These are phyloP conservation scores for Calycina marina DNA, from an alignment of 2,329 filamentous ascomycete species.

Conservation along the genomic window DNA sequence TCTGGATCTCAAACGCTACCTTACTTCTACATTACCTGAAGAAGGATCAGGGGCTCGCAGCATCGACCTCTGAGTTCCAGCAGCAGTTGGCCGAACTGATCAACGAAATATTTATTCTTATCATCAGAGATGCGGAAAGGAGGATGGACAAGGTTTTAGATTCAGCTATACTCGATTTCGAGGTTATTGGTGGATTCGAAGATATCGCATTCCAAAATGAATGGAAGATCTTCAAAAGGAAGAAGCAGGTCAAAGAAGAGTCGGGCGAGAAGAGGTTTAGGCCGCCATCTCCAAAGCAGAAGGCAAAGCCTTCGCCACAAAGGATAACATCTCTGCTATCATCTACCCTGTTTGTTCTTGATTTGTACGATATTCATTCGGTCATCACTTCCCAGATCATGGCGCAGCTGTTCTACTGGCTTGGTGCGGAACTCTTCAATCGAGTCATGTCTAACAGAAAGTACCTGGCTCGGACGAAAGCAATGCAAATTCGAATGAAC, in stretches of 20 bases:
- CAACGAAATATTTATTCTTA: constrained; percentile 96
- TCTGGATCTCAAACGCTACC: constrained; percentile 97
- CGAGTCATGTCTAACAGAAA: constrained; percentile 92
- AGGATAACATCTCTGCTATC: constrained; percentile 93
- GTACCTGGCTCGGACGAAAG: constrained; percentile 89
- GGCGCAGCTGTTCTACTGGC: constrained; percentile 89
- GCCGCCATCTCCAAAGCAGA: constrained; percentile 82
- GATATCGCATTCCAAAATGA: constrained; percentile 96
- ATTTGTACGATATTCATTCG: constrained; percentile 97
- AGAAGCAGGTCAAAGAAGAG: constrained; percentile 79
- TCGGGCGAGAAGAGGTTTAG: constrained; percentile 81
- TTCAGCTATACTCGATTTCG: constrained; percentile 87
- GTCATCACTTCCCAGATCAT: constrained; percentile 88
- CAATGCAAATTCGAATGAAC: constrained; percentile 99
- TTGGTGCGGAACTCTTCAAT: constrained; percentile 93
- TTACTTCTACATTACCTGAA: constrained; percentile 92
- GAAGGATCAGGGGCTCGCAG: constrained; percentile 72
- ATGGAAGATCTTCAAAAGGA: constrained; percentile 93
- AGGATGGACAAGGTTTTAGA: constrained; percentile 94
- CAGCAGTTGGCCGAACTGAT: constrained; percentile 85
- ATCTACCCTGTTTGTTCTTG: constrained; percentile 90
- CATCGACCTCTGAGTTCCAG: constrained; percentile 78
- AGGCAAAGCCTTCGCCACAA: constrained; percentile 80
- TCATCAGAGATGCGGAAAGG: constrained; percentile 89
- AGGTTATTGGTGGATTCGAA: constrained; percentile 94